Conservation (phyloP, 2,329 filamentous ascomycete species). For the Verticillium nonalfalfae region DNA sequence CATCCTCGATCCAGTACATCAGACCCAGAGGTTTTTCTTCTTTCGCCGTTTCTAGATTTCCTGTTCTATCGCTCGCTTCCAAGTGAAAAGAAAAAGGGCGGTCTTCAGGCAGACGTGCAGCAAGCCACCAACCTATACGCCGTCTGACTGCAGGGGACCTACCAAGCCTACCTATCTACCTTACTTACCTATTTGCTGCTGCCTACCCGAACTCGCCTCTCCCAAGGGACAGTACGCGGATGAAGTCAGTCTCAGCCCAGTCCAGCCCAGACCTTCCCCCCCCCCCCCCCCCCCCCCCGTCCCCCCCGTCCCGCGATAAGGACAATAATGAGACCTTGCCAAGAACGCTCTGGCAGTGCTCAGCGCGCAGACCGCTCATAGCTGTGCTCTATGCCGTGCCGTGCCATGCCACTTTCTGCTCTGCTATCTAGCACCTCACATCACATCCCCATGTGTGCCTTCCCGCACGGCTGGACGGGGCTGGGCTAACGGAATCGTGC, state of each 20-base stretch:
- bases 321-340: no score
- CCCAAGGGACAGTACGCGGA: background rate
- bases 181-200: no score
- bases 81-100: no score
- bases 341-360: no score
- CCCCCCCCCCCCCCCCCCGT: background rate
- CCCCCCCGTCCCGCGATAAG: background rate
- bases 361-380: background rate
- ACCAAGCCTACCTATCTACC: no score
- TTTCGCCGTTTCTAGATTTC: background rate
- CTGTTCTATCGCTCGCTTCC: no score
- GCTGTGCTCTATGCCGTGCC: no score
- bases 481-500: background rate
- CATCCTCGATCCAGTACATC: background rate
- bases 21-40: background rate
- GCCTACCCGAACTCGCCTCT: no score
- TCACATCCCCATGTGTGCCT: no score
- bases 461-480: background rate
- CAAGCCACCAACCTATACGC: background rate
- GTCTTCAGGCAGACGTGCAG: background rate
- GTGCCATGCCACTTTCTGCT: no score
- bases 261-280: no score
- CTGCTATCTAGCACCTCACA: no score
- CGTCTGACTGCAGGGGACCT: background rate
- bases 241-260: background rate